Evolutionary conservation across 495 filamentous ascomycete genomes (phyloP), one percentile per base, ranked within the genome.

Genomic region (Emericellopsis terricola): DNA sequence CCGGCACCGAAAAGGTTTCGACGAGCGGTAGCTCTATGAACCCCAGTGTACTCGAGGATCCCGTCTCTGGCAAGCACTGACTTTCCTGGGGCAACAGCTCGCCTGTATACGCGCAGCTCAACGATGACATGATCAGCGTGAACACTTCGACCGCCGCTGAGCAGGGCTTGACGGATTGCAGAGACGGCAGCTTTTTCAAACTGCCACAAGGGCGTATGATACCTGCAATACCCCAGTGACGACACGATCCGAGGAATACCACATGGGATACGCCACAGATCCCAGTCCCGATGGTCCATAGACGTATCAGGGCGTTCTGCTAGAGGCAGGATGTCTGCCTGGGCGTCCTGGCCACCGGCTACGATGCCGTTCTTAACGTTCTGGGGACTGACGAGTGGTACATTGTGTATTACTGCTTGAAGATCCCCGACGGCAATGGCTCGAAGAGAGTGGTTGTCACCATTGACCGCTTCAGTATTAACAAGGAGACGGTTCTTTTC

Each of bases 311-410:
- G 41, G 38, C 3, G 38, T 43, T 4, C 33, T 43, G 8, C 34
- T 43, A 10, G 37, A 43, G 34, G n/a, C 40, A 43, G 34, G 41
- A 43, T 18, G 13, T 9, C 15, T 27, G 27, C 10, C 33, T 29
- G 20, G 41, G 41, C 0, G 37, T 43, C 20, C 27, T 43, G 16
- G 41, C 33, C 15, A 43, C 41, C 2, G 38, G 41, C 4, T 38
- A 43, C 27, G 37, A 33, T 28, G 40, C 41, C 7, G 40, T 44
- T 31, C n/a, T 41, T 11, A 44, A 41, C 26, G 31, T 44, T 8
- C 41, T 34, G 1, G 38, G 38, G 1, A 41, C 41, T 3, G 41
- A 44, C n/a, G 32, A 44, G 10, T 44, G 38, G 41, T 44, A 43
- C 14, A 41, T 43, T 20, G 41, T 38, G 2, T 43, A 44, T 9